Base-by-base conservation (phyloP, 176 grass and related monocot genomes). In the Aegilops speltoides region DNA sequence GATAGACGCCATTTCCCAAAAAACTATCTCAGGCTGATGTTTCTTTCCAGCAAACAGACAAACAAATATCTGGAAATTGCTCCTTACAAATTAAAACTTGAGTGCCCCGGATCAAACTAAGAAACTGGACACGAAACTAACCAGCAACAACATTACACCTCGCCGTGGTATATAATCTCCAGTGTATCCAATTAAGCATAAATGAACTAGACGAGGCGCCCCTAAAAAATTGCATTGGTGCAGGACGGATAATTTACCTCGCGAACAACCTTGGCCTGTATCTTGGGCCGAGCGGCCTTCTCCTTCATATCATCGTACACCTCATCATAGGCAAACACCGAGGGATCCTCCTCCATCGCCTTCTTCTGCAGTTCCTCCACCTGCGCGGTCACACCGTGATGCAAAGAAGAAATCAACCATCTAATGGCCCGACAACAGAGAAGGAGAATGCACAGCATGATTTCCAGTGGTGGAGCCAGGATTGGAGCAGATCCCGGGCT, bases 251-350 rank as follows among this genome's bases (percentile, higher is more conserved):
- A 36, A 28, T 77, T 63, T 63, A 96, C 93, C 94, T 96, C 86
- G 71, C 94, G 90, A 50, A 94, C 90, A 2, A 85, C 82, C 68
- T 82, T 82, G 33, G 85, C 93, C 79, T 98, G 92, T 45, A 91
- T 93, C 84, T 98, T 98, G 45, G 97, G 97, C 57, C 88, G 87
- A 41, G 84, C 88, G 10, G 89, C 78, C 82, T 96, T 92, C 88
- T 96, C 90, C 80, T 98, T 98, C 97, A 96, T 98, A 16, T 93
- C 92, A 38, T 98, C 94, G 36, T 96, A 98, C 28, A 96, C 90
- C 25, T 93, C 96, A 28, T 98, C 96, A 31, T 98, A 98, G 41
- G 95, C 90, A 61, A 94, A 94, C 11, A 98, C 94, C 20, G 94
- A 98, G 20, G 94, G 97, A 72, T 98, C 97, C 90, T 98, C 90